Evolutionary conservation across 257 asterid genomes (phyloP), one percentile per base, ranked within the genome.

Genomic region (Solanum arcanum): DNA sequence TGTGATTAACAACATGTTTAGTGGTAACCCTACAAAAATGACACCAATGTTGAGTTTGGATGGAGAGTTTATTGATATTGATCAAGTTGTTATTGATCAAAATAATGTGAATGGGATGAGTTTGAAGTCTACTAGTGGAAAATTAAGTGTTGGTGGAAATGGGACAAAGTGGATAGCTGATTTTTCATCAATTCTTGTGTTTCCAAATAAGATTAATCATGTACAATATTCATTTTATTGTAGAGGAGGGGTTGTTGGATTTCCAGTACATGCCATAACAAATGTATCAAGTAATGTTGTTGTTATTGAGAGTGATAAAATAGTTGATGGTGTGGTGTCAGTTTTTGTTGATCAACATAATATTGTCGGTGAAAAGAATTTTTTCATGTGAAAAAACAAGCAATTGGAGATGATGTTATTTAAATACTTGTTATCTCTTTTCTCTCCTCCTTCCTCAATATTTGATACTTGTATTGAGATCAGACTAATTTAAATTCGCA

Each of bases 81-180:
- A 91, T 86, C 96, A 93, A 70, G 96, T 91, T 59, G 93, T 90
- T 80, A 56, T 94, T 5, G 95, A 93, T 1, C 88, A 89, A 29
- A 94, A 94, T 76, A 87, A 83, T 10, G 96, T 88, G 35, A 86
- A 89, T 16, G 98, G 98, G 35, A 93, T 92, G 96, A 85, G 91
- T 20, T 88, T 92, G 86, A 93, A 82, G 88, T 90, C 98, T 5
- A 94, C 98, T 6, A 87, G 68, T 6, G 94, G 89, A 0, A 90
- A 87, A 78, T 23, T 89, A 93, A 85, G 89, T 3, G 94, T 91
- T 91, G 89, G 91, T n/a, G 93, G 92, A 23, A 91, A 91, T 56
- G 96, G 96, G 13, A 93, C 93, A 0, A 88, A 52, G 44, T 94
- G 95, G 96, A 86, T 86, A 3, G 95, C 94, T 25, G 93, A 94